Evolutionary conservation across 2,329 filamentous ascomycete species (phyloP).

Genomic region (Rutstroemia sydowiana): DNA sequence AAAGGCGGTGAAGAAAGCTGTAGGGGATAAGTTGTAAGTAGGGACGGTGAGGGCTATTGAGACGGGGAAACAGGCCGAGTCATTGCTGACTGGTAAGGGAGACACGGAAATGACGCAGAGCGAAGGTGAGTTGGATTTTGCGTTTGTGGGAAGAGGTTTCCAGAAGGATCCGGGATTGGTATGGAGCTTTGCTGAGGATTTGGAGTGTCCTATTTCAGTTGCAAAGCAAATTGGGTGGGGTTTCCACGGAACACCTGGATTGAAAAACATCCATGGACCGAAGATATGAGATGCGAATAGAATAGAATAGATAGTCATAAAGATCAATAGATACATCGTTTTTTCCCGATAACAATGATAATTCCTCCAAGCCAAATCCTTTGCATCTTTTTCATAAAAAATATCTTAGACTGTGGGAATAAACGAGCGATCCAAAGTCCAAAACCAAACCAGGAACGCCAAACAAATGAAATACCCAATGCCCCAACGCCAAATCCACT

Average conservation of each 20-base stretch:
- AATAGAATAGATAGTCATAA: neutral
- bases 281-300: neutral
- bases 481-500: too few species aligned
- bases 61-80: constrained; percentile 38
- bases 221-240: constrained; percentile 51
- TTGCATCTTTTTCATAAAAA: too few species aligned
- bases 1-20: constrained; percentile 62
- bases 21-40: constrained; percentile 51
- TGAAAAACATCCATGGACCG: neutral
- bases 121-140: constrained; percentile 40
- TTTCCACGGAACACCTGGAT: constrained; percentile 37
- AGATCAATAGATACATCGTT: too few species aligned
- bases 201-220: constrained; percentile 39
- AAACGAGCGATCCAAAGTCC: too few species aligned
- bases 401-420: too few species aligned
- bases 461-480: too few species aligned
- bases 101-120: constrained; percentile 36
- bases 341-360: too few species aligned
- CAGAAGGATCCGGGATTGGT: constrained; percentile 52
- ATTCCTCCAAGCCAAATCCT: too few species aligned
- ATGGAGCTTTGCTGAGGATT: constrained; percentile 47
- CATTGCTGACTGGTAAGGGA: constrained; percentile 38
- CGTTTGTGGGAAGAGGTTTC: constrained; percentile 45
- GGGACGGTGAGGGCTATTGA: constrained; percentile 44
- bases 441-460: too few species aligned